A percentile compares a stretch with the other conserved stretches of the same genome.
Conservation (phyloP, 164 flowering plant genomes). For the Aristolochia californica region DNA sequence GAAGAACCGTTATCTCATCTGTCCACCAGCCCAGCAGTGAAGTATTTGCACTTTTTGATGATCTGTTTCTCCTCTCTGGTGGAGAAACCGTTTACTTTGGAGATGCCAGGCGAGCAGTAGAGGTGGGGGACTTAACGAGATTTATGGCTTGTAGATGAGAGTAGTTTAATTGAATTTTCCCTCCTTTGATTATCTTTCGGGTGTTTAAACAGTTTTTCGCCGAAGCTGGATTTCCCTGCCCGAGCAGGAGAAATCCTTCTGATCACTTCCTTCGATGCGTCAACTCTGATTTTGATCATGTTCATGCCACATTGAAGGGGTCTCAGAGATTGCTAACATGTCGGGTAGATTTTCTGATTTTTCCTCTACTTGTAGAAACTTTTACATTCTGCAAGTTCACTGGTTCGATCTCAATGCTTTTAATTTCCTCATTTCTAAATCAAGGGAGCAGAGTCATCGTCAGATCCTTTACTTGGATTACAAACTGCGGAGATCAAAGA, state of each 20-base stretch:
- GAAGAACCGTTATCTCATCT: conserved; percentile 56
- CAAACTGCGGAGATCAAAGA: conserved; percentile 58
- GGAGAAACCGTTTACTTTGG: conserved; percentile 74
- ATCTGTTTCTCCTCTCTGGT: conserved; percentile 52
- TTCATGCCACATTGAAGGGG: conserved; percentile 53
- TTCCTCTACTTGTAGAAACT: neutral
- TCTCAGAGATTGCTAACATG: conserved; percentile 44
- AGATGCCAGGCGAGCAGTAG: conserved; percentile 42
- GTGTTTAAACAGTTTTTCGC: conserved; percentile 55
- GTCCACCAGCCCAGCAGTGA: conserved; percentile 88
- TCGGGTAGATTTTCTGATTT: neutral
- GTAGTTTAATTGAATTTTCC: neutral
- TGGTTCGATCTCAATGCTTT: neutral
- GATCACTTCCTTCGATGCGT: conserved; percentile 81
- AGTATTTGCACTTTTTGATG: conserved; percentile 69
- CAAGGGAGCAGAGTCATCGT: conserved; percentile 37
- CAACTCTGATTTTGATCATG: conserved; percentile 71
- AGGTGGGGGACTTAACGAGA: no score
- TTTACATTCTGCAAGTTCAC: neutral
- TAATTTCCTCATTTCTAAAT: neutral
- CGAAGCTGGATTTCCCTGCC: conserved; percentile 73
- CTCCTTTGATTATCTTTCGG: no score
- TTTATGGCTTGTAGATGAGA: no score
- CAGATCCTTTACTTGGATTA: conserved; percentile 46
- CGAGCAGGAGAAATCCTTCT: conserved; percentile 72